A percentile compares a stretch with the other conserved stretches of the same genome.
phyloP scores from a whole-genome alignment of 1,139 yeast species.

The Groenewaldozyma sp. region DNA sequence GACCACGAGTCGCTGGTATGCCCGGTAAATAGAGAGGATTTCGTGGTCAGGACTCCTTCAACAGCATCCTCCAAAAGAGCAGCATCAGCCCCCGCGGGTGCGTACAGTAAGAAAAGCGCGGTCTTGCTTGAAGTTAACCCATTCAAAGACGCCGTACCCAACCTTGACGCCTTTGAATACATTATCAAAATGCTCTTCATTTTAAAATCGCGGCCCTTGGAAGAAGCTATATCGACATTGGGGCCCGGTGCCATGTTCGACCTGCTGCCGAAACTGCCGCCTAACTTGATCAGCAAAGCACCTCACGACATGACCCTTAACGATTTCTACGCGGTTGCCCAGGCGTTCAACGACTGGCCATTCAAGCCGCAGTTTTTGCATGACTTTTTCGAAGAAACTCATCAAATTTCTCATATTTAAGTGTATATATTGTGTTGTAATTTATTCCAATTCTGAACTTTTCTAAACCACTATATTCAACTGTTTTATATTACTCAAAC shows the following conservation, averaged over 20 bases:
- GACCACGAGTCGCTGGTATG: conserved; percentile 5
- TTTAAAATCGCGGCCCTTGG: conserved; percentile 40
- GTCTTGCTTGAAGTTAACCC: conserved; percentile 24
- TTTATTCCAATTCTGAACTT: background rate
- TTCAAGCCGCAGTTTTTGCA: conserved; percentile 60
- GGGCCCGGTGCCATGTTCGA: conserved; percentile 74
- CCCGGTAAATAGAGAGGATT: conserved; percentile 8
- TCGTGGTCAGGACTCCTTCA: no score
- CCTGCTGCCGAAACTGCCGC: conserved; percentile 37
- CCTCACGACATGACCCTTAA: conserved; percentile 44
- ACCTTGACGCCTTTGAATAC: conserved; percentile 55
- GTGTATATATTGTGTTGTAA: background rate
- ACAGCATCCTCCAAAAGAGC: conserved; percentile 2
- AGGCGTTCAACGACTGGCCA: conserved; percentile 66
- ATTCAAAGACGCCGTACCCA: conserved; percentile 20
- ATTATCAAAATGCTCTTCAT: conserved; percentile 59
- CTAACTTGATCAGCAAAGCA: conserved; percentile 36
- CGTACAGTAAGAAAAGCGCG: conserved; percentile 8
- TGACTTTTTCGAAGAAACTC: conserved; percentile 31
- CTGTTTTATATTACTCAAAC: background rate
- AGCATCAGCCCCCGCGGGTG: background rate
- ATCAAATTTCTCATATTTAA: conserved; percentile 1
- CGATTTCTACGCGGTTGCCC: conserved; percentile 45
- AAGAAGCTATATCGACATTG: conserved; percentile 42
- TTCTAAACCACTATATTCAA: background rate